Base-by-base conservation (phyloP, 176 grass and related monocot genomes). In the Eleusine indica region DNA sequence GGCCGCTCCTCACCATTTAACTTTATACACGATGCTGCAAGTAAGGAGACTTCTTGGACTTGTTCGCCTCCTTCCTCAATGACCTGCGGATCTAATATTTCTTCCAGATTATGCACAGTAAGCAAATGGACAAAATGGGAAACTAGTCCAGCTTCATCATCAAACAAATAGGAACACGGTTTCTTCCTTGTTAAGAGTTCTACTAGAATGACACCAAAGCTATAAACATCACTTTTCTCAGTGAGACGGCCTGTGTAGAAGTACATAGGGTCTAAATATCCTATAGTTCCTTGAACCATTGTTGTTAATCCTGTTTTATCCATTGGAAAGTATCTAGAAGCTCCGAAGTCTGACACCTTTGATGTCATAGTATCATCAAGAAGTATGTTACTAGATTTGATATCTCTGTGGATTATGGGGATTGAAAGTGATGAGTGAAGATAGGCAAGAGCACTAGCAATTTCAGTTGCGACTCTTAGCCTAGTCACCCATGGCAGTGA, bases 171-270 rank as follows among this genome's bases (percentile, higher is more conserved):
- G 0, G 54, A 76, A 43, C 44, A 49, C 6, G 84, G 73, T 71
- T 64, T 65, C 10, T 80, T 75, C 57, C 84, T 81, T 12, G 88
- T 90, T 37, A 90, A 28, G 2, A 90, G 35, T 46, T 90, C 88
- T 39, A 90, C 66, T 30, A 90, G 84, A 83, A 90, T 83, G 10
- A 90, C 79, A 5, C 88, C 88, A 16, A 87, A 87, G 66, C 88
- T 90, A 41, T 87, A 90, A 9, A 90, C 84, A 83, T 90, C 88
- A 68, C 88, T 90, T 75, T 87, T 90, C 21, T 90, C 88, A 0
- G 79, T 90, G 51, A 90, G 35, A 12, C 72, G 40, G 11, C 88
- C 73, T 6, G 88, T 86, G 11, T 86, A 76, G 43, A 82, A 46
- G 44, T 46, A 46, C 44, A 46, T 46, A 46, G 44, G 44, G 7